These are phyloP conservation scores for Nemania serpens DNA, from an alignment of 2,329 filamentous ascomycete species.

Conservation along the genomic window DNA sequence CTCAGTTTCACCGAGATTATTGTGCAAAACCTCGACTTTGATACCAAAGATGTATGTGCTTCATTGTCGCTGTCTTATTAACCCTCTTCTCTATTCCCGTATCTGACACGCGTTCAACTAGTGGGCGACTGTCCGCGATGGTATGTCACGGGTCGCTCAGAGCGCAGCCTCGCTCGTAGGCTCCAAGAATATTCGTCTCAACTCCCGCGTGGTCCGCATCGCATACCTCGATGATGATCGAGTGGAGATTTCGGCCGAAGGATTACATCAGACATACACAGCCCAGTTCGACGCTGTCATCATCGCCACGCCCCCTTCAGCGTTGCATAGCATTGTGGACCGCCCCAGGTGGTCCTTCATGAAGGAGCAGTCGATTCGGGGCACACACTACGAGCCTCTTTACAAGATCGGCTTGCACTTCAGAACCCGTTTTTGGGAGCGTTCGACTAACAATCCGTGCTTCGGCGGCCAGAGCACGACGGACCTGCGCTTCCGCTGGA, in stretches of 20 bases:
- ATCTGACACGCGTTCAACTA: not conserved
- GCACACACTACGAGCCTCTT: conserved; percentile 20
- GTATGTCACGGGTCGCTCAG: conserved; percentile 14
- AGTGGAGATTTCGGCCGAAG: not conserved
- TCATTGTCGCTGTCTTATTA: not conserved
- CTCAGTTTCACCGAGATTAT: conserved; percentile 24
- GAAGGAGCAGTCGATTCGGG: conserved; percentile 22
- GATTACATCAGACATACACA: not conserved
- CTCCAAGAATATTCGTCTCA: conserved; percentile 2
- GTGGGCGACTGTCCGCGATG: not conserved
- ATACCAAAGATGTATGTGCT: not conserved
- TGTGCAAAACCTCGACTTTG: conserved; percentile 25
- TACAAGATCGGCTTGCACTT: conserved; percentile 30
- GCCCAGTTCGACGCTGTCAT: conserved; percentile 8
- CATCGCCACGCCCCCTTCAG: conserved; percentile 6
- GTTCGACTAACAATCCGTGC: conserved; percentile 3
- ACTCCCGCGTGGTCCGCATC: not conserved
- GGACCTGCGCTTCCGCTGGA: conserved; percentile 27
- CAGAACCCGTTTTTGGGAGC: conserved; percentile 26
- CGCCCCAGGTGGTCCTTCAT: conserved; percentile 21
- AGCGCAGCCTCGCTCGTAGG: conserved; percentile 4
- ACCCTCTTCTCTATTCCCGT: not conserved
- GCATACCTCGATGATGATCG: not conserved
- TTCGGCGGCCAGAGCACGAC: conserved; percentile 27
- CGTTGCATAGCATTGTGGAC: conserved; percentile 9